Conservation (phyloP, 2,329 filamentous ascomycete genomes). For the Ambrosiella cleistominuta region DNA sequence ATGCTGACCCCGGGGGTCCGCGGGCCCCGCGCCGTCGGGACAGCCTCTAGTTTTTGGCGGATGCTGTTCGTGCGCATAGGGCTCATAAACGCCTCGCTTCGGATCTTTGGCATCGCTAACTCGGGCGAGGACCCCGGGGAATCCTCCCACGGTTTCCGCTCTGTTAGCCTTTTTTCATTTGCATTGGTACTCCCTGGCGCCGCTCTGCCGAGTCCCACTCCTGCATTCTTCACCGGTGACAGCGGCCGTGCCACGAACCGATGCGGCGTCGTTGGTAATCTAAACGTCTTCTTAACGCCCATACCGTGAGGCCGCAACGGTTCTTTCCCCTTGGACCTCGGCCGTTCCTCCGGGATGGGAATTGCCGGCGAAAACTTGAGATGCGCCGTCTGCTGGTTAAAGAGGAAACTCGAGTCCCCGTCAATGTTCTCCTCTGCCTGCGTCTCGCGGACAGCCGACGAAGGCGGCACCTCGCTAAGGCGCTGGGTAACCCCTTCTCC, state of each 20-base stretch:
- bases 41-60: constrained; percentile 25
- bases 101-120: constrained; percentile 62
- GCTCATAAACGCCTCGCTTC: constrained; percentile 71
- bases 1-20: constrained; percentile 74
- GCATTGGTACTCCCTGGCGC: background rate
- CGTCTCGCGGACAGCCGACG: constrained; percentile 14
- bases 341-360: constrained; percentile 11
- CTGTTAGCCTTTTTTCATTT: background rate
- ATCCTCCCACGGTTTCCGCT: constrained; percentile 16
- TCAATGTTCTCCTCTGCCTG: constrained; percentile 21
- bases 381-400: constrained; percentile 34
- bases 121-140: constrained; percentile 58
- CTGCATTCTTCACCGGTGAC: constrained; percentile 4
- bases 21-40: constrained; percentile 26
- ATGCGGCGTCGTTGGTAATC: constrained; percentile 80
- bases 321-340: constrained; percentile 42
- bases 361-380: constrained; percentile 27
- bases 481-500: constrained; percentile 17
- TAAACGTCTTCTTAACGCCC: constrained; percentile 72
- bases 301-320: constrained; percentile 62
- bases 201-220: background rate
- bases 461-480: constrained; percentile 16
- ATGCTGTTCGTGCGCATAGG: constrained; percentile 35
- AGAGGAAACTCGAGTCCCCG: constrained; percentile 29
- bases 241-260: constrained; percentile 25